Percentiles rank a stretch among this genome's conserved stretches.
Evolutionary conservation across 805 yeast species (phyloP).

Genomic region (Metschnikowia lochheadii): DNA sequence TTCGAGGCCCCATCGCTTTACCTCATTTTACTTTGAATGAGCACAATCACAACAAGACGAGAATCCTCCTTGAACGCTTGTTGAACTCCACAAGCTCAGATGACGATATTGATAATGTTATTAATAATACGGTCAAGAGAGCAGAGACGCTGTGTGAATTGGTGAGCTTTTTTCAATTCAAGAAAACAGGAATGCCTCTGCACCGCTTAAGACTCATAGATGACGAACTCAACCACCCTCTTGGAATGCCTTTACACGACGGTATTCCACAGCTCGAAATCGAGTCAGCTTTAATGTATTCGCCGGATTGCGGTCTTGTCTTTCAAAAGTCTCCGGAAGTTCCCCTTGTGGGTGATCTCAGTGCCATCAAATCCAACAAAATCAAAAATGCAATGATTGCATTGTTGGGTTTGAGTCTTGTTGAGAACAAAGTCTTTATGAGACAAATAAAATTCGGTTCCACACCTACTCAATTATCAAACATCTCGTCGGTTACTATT

Average conservation of each 20-base stretch:
- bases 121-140: slow-evolving; percentile 32
- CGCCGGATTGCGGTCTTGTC: slow-evolving; percentile 83
- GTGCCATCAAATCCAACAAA: slow-evolving; percentile 41
- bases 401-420: slow-evolving; percentile 38
- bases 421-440: slow-evolving; percentile 55
- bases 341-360: slow-evolving; percentile 49
- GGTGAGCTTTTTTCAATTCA: slow-evolving; percentile 62
- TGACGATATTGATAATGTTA: slow-evolving; percentile 31
- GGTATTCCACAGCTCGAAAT: slow-evolving; percentile 54
- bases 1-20: slow-evolving; percentile 56
- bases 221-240: slow-evolving; percentile 64
- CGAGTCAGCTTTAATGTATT: slow-evolving; percentile 59
- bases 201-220: slow-evolving; percentile 61
- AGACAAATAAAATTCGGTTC: slow-evolving; percentile 66
- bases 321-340: slow-evolving; percentile 25
- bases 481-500: slow-evolving; percentile 52
- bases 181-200: slow-evolving; percentile 51
- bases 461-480: slow-evolving; percentile 77
- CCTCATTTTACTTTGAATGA: slow-evolving; percentile 51
- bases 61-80: slow-evolving; percentile 40
- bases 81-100: slow-evolving; percentile 41
- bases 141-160: slow-evolving; percentile 60
- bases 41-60: slow-evolving; percentile 41
- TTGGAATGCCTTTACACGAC: slow-evolving; percentile 68
- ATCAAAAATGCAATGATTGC: slow-evolving; percentile 44